Conservation (phyloP, 108 stramenopile genomes). For the Pseudonitzschia multistriata region DNA sequence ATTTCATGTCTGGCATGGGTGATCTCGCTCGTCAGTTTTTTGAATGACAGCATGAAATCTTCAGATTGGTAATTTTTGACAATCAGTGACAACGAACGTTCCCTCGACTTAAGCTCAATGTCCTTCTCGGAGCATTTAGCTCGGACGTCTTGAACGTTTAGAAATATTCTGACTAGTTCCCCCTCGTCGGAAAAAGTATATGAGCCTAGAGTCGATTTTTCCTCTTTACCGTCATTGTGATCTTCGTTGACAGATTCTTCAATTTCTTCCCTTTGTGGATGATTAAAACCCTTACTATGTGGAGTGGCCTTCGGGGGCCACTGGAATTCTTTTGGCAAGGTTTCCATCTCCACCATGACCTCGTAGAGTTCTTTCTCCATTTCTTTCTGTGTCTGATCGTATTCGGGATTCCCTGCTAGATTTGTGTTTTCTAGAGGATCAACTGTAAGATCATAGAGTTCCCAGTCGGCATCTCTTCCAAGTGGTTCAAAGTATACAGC, state of each 20-base stretch:
- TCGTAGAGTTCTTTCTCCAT: slow-evolving; percentile 22
- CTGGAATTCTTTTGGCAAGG: slow-evolving; percentile 19
- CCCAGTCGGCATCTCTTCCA: slow-evolving; percentile 46
- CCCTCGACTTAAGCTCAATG: background rate
- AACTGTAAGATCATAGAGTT: slow-evolving; percentile 41
- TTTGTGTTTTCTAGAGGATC: slow-evolving; percentile 56
- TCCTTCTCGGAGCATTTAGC: background rate
- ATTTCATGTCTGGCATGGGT: background rate
- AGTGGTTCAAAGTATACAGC: slow-evolving; percentile 49
- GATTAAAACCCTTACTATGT: slow-evolving; percentile 17
- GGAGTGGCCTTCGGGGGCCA: slow-evolving; percentile 30
- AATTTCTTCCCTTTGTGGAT: slow-evolving; percentile 1
- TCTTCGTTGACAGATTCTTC: background rate
- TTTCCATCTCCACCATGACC: slow-evolving; percentile 20
- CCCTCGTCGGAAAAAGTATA: slow-evolving; percentile 7
- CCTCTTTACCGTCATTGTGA: background rate
- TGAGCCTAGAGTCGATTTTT: background rate
- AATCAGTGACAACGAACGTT: background rate
- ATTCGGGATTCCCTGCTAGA: slow-evolving; percentile 27
- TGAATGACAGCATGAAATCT: background rate
- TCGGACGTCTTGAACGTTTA: slow-evolving; percentile 1
- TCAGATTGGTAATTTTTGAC: background rate
- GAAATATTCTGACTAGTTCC: background rate
- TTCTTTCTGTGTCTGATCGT: slow-evolving; percentile 13
- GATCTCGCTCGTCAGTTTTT: background rate